phyloP scores from a whole-genome alignment of 805 yeast genomes.

The Cyberlindnera subsufficiens region DNA sequence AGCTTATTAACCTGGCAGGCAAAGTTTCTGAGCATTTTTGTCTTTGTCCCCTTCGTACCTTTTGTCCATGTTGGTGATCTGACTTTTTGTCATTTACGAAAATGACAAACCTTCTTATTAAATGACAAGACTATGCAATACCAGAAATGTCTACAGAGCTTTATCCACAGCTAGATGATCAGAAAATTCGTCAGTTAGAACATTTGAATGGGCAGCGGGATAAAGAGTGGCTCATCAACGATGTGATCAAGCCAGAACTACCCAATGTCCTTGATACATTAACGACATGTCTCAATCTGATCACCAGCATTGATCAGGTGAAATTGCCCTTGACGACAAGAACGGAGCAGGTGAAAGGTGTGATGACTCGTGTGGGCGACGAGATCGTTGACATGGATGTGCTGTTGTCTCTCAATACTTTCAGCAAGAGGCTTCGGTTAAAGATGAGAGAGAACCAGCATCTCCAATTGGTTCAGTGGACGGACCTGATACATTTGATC shows the following conservation, averaged over 20 bases:
- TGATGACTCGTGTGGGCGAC: constrained; percentile 49
- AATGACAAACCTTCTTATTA: too few species aligned
- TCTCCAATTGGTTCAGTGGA: constrained; percentile 34
- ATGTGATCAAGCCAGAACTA: constrained; percentile 41
- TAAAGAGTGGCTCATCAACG: constrained; percentile 41
- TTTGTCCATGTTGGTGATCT: too few species aligned
- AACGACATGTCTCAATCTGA: constrained; percentile 31
- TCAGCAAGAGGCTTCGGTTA: constrained; percentile 37
- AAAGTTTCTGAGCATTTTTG: neutral
- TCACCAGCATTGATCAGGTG: constrained; percentile 35
- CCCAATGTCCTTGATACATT: constrained; percentile 42
- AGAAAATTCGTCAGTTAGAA: constrained; percentile 4
- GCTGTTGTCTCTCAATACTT: constrained; percentile 29
- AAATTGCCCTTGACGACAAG: constrained; percentile 54
- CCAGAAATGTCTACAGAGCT: constrained; percentile 28
- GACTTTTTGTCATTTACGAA: too few species aligned
- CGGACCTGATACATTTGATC: constrained; percentile 28
- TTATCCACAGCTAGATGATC: constrained; percentile 24
- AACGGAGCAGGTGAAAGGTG: constrained; percentile 55
- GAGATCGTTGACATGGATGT: constrained; percentile 44
- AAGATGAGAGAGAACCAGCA: constrained; percentile 31
- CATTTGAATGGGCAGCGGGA: constrained; percentile 22
- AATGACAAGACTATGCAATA: too few species aligned
- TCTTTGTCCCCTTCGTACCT: neutral
- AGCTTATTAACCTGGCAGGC: too few species aligned